Base-by-base conservation (phyloP, 2,329 filamentous ascomycete genomes). In the Fusarium pseudograminearum region DNA sequence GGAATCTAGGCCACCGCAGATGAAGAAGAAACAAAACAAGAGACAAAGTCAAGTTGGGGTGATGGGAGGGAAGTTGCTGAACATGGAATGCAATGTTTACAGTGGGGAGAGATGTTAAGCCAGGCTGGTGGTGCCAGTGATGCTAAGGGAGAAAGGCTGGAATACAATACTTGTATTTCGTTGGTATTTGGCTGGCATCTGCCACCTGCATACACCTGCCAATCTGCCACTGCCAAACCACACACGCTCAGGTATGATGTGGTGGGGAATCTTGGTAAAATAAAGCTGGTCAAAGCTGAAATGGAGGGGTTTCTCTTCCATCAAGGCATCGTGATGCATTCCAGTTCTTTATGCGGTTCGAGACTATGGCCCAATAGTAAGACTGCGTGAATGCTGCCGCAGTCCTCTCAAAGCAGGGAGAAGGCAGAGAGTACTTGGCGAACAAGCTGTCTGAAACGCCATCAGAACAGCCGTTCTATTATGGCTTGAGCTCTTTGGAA, bases 81-180 rank as follows among this genome's bases (percentile, higher is more conserved):
- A 45, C 44, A 51, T 65, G 75, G 74, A 77, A 77, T 77, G 76
- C 71, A 76, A 76, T 77, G 67, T 75, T 75, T 73, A 74, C 71
- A 62, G 64, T 53, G 67, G 65, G 50, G 30, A 57, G 71, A 69
- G 54, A 64, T 68, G 64, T 70, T 73, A 67, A 51, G 67, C 46
- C 70, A 69, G 72, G 74, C 67, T 76, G 74, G 42, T 41, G 24
- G 34, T 46, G 41, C 46, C 46, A 33, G 18, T 26, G 51, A 36
- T 58, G 15, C 28, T 46, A 71, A 71, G 69, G 73, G 67, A 74
- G 69, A 57, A 60, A 68, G 50, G 57, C 58, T 53, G 64, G 61
- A 62, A 69, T 70, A 65, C 47, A 31, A 66, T 59, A 52, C 38
- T 71, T 67, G 59, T 51, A 45, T 53, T 53, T 36, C 42, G 47